Evolutionary conservation across 2,329 filamentous ascomycete genomes (phyloP).

Genomic region (Pseudocercospora eumusae): DNA sequence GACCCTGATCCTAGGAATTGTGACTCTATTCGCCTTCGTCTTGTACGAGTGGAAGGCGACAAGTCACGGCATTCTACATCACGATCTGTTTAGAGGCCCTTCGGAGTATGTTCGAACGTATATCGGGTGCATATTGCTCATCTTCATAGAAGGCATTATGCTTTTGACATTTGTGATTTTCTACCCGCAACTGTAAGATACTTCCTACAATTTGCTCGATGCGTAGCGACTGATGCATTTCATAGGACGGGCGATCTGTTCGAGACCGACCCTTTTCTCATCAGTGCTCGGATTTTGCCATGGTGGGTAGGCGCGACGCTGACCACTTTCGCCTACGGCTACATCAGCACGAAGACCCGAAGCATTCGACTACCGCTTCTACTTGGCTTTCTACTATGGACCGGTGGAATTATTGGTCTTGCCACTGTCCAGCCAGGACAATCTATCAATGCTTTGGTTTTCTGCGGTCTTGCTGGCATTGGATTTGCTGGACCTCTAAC

Average conservation of each 20-base stretch:
- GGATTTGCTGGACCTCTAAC: slow-evolving; percentile 29
- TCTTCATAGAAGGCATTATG: slow-evolving; percentile 28
- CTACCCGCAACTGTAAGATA: slow-evolving; percentile 24
- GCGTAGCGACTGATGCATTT: background rate
- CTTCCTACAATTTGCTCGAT: background rate
- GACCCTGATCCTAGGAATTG: slow-evolving; percentile 38
- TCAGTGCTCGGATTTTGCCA: slow-evolving; percentile 14
- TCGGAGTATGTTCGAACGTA: slow-evolving; percentile 17
- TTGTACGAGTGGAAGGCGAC: slow-evolving; percentile 27
- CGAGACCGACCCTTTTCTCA: slow-evolving; percentile 14
- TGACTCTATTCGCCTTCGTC: slow-evolving; percentile 38
- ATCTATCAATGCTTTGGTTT: slow-evolving; percentile 21
- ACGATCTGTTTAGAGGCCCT: slow-evolving; percentile 23
- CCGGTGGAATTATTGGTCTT: slow-evolving; percentile 21
- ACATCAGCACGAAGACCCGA: slow-evolving; percentile 17
- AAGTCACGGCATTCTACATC: slow-evolving; percentile 24
- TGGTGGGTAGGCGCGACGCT: slow-evolving; percentile 23
- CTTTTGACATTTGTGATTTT: slow-evolving; percentile 24
- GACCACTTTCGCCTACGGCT: slow-evolving; percentile 18
- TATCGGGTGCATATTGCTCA: slow-evolving; percentile 19
- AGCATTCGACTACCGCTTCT: slow-evolving; percentile 21
- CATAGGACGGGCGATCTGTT: slow-evolving; percentile 16
- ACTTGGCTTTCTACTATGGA: slow-evolving; percentile 24
- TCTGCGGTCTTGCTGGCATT: slow-evolving; percentile 23
- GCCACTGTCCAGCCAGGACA: slow-evolving; percentile 26